These are phyloP conservation scores for Saccharomycopsis hybrid DNA, from an alignment of 1,139 yeast genomes.

Conservation along the genomic window DNA sequence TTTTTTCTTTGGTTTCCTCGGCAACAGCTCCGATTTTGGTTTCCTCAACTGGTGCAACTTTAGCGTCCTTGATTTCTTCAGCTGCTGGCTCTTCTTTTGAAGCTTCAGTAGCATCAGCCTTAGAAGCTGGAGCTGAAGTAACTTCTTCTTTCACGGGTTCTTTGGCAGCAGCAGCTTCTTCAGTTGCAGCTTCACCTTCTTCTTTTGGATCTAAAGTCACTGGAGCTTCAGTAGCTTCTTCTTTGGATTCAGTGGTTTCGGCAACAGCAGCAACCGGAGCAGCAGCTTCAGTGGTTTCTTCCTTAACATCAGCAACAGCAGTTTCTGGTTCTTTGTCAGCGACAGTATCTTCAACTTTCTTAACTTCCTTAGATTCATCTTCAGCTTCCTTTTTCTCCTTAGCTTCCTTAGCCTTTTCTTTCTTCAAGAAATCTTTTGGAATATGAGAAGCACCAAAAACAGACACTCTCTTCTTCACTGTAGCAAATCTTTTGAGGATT, in stretches of 20 bases:
- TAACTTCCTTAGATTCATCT: conserved; percentile 21
- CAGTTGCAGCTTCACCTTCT: conserved; percentile 3
- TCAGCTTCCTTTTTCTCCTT: conserved; percentile 4
- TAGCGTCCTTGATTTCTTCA: conserved; percentile 21
- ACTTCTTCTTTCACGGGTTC: conserved; percentile 5
- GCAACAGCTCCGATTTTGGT: background rate
- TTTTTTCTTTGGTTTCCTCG: conserved; percentile 1
- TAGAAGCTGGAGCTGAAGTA: conserved; percentile 7
- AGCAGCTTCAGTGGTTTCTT: no score
- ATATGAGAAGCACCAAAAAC: conserved; percentile 2
- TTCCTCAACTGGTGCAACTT: conserved; percentile 20
- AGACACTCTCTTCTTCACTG: conserved; percentile 12
- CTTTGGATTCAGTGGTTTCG: conserved; percentile 19
- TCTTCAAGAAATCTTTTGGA: conserved; percentile 14
- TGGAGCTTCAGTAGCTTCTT: conserved; percentile 25
- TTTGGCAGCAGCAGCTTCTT: conserved; percentile 1
- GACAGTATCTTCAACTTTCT: conserved; percentile 19
- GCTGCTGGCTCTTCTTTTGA: conserved; percentile 8
- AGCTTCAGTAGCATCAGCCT: conserved; percentile 11
- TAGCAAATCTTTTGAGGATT: conserved; percentile 6
- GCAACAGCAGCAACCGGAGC: conserved; percentile 23
- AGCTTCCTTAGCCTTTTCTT: conserved; percentile 4
- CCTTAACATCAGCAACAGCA: no score
- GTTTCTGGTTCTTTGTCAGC: no score
- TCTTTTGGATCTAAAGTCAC: conserved; percentile 26